A percentile compares a stretch with the other conserved stretches of the same genome.
Evolutionary conservation across 2,329 filamentous ascomycete species (phyloP).

Genomic region (Aspergillus ibericus): DNA sequence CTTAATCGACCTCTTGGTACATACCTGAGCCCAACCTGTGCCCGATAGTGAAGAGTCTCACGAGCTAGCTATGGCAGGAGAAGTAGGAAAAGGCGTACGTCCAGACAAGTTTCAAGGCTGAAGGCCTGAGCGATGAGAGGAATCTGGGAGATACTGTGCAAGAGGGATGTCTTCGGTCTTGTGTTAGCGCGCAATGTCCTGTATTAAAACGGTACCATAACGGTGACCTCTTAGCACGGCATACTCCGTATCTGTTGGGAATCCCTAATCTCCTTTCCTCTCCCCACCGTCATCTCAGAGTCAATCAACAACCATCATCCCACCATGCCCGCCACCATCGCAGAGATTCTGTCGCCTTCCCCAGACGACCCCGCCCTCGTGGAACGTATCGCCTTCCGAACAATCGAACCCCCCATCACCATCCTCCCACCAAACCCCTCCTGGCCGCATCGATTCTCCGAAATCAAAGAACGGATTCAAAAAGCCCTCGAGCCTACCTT

Average conservation of each 20-base stretch:
- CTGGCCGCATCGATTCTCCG: slow-evolving; percentile 23
- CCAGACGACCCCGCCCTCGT: not conserved
- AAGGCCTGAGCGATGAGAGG: too few species aligned
- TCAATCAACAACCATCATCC: not conserved
- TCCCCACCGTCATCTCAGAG: too few species aligned
- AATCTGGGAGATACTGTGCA: too few species aligned
- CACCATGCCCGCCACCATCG: not conserved
- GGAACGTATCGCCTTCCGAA: slow-evolving; percentile 7
- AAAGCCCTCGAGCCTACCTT: slow-evolving; percentile 17
- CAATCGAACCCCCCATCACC: slow-evolving; percentile 14
- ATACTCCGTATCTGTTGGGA: too few species aligned
- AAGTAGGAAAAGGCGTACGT: too few species aligned
- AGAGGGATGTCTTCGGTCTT: too few species aligned
- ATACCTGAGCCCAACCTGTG: not conserved
- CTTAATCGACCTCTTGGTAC: not conserved
- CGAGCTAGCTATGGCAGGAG: too few species aligned
- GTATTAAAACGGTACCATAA: too few species aligned
- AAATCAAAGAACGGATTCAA: slow-evolving; percentile 20
- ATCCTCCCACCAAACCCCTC: slow-evolving; percentile 25
- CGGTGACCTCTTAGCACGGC: too few species aligned
- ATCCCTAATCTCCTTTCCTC: not conserved
- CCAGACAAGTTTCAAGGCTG: too few species aligned
- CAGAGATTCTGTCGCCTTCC: not conserved
- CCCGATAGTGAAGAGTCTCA: too few species aligned
- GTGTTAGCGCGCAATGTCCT: too few species aligned